phyloP scores from a whole-genome alignment of 805 yeast genomes.

The Ogataea pilisensis region DNA sequence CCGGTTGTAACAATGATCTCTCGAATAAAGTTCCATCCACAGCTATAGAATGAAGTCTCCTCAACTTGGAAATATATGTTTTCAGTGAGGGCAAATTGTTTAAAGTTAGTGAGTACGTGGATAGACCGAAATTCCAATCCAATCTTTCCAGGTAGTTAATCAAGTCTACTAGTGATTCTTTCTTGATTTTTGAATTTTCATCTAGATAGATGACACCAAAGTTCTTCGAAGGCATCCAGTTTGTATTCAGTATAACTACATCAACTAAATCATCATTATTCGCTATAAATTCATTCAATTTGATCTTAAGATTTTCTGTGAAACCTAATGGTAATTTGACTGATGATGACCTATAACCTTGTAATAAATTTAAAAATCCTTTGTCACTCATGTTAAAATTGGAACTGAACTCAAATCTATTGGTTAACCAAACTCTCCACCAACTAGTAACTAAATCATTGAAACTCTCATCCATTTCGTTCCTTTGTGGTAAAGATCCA shows the following conservation, averaged over 20 bases:
- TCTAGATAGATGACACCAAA: conserved; percentile 28
- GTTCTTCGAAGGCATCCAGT: conserved; percentile 29
- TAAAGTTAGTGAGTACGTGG: conserved; percentile 22
- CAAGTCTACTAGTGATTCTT: conserved; percentile 18
- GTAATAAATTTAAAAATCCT: conserved; percentile 31
- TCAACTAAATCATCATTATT: conserved; percentile 16
- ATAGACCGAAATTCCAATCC: conserved; percentile 24
- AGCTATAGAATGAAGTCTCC: conserved; percentile 16
- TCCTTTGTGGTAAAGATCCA: conserved; percentile 25
- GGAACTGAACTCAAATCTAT: conserved; percentile 24
- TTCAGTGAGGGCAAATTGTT: conserved; percentile 26
- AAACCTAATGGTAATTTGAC: conserved; percentile 28
- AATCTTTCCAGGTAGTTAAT: conserved; percentile 23
- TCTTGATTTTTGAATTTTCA: conserved; percentile 16
- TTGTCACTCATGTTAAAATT: conserved; percentile 27
- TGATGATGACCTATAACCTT: conserved; percentile 29
- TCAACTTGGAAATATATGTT: conserved; percentile 15
- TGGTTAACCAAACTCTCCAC: conserved; percentile 36
- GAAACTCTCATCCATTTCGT: conserved; percentile 7
- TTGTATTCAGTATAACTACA: conserved; percentile 24
- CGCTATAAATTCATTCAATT: conserved; percentile 11
- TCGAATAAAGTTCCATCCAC: conserved; percentile 23
- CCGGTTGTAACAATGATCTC: conserved; percentile 28
- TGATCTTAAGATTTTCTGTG: conserved; percentile 23
- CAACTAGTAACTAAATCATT: conserved; percentile 23